Base-by-base conservation (phyloP, 495 filamentous ascomycete species). In the Lasiosphaeria ovina region DNA sequence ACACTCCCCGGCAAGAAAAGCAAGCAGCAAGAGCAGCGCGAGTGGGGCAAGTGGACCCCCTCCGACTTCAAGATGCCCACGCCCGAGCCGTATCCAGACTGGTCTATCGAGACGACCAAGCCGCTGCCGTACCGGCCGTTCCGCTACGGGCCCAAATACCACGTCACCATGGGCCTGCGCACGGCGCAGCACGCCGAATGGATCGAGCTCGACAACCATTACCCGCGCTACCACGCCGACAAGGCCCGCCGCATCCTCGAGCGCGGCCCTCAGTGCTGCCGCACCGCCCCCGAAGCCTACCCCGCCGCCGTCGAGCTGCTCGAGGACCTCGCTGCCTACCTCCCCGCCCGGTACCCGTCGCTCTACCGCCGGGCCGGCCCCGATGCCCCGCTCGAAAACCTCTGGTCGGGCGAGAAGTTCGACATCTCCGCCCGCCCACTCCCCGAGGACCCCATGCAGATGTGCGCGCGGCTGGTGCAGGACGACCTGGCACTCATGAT, bases 401-500 rank as follows among this genome's bases (percentile, higher is more conserved):
- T 85, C 10, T 72, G 83, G 62, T 94, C 89, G 0, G 77, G 84
- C 12, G 91, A 96, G 77, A 76, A 72, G 35, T 91, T 96, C 78
- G 77, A 92, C 70, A 87, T 90, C 56, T 67, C 74, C 14, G 76
- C 81, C 59, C 82, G 87, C 4, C 89, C 88, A 7, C 77, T 93
- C 31, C 69, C 76, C 3, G 91, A 95, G 79, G 90, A 96, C 62
- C 92, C 91, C 8, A 95, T 96, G 89, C 78, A 81, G 57, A 92
- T 82, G 69, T 81, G 78, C 52, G 85, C 85, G 5, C 84, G 91
- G 10, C 79, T 94, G 38, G 76, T 91, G 24, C 92, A 96, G 76
- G 92, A 96, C 69, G 92, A 95, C 68, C 74, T 96, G 1, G 91
- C 90, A 1, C 81, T 96, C 31, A 96, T 97, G 92, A 79, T 96